Conservation (phyloP, 2,329 filamentous ascomycete species). For the Paecilomyces niveus region DNA sequence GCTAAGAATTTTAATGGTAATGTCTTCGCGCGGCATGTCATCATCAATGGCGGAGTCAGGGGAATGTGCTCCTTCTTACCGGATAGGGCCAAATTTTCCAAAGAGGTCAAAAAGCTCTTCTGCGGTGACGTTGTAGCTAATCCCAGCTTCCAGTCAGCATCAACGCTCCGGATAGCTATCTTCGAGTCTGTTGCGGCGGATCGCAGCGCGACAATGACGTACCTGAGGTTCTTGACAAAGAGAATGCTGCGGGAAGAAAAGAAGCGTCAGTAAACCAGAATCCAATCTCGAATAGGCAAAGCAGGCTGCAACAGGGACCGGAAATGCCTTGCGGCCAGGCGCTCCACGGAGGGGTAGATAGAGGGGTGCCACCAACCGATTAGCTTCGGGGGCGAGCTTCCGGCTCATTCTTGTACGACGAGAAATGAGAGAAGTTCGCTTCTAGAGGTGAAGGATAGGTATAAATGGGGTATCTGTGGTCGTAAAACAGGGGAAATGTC, state of each 20-base stretch:
- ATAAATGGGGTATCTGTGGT: conserved; percentile 10
- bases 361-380: conserved; percentile 62
- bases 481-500: conserved; percentile 7
- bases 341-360: conserved; percentile 20
- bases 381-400: conserved; percentile 99
- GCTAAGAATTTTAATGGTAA: neutral
- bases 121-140: conserved; percentile 95
- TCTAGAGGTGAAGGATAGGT: conserved; percentile 6
- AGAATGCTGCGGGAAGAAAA: conserved; percentile 63
- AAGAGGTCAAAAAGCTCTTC: conserved; percentile 99
- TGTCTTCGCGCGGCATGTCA: neutral
- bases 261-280: conserved; percentile 1
- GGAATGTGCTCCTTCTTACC: conserved; percentile 50
- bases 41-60: neutral
- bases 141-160: conserved; percentile 8
- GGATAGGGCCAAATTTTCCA: conserved; percentile 91
- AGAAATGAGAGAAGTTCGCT: neutral
- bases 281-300: neutral
- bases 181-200: conserved; percentile 3
- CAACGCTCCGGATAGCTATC: neutral
- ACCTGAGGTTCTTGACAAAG: conserved; percentile 99
- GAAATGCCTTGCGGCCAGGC: neutral
- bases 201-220: conserved; percentile 24
- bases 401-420: conserved; percentile 35
- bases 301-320: neutral